Percentiles rank a stretch among this genome's conserved stretches.
These are phyloP conservation scores for Lepidium sativum DNA, from an alignment of 345 rosid species.

Conservation along the genomic window DNA sequence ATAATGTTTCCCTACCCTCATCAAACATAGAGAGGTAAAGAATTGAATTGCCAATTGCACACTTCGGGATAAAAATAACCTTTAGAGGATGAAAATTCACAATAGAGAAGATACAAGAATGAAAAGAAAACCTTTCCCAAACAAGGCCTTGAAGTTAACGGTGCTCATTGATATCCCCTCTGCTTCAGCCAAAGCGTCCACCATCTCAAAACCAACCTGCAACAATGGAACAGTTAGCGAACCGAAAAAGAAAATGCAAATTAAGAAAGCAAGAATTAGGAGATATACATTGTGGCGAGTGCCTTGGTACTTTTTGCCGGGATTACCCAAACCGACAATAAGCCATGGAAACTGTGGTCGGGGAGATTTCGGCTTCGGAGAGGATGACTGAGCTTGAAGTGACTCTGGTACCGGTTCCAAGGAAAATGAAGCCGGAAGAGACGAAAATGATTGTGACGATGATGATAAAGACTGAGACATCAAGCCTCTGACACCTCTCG, in stretches of 20 bases:
- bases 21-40: background rate
- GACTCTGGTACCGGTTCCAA: conserved; percentile 12
- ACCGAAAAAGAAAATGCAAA: background rate
- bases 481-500: background rate
- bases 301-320: conserved; percentile 61
- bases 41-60: background rate
- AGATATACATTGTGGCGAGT: conserved; percentile 71
- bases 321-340: conserved; percentile 86
- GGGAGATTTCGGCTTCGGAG: conserved; percentile 26
- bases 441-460: conserved; percentile 8
- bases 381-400: background rate
- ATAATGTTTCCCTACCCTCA: background rate
- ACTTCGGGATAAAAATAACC: background rate
- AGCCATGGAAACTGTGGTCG: conserved; percentile 60
- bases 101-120: background rate
- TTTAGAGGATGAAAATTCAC: background rate
- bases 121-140: conserved; percentile 59
- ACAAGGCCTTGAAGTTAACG: conserved; percentile 57
- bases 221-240: background rate
- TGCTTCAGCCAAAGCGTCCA: conserved; percentile 79
- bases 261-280: background rate
- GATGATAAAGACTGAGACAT: conserved; percentile 23
- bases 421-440: background rate
- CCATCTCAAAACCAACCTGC: conserved; percentile 89
- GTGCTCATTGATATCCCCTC: conserved; percentile 70